These are phyloP conservation scores for Trifolium pratense DNA, from an alignment of 306 rosid genomes.

Conservation along the genomic window DNA sequence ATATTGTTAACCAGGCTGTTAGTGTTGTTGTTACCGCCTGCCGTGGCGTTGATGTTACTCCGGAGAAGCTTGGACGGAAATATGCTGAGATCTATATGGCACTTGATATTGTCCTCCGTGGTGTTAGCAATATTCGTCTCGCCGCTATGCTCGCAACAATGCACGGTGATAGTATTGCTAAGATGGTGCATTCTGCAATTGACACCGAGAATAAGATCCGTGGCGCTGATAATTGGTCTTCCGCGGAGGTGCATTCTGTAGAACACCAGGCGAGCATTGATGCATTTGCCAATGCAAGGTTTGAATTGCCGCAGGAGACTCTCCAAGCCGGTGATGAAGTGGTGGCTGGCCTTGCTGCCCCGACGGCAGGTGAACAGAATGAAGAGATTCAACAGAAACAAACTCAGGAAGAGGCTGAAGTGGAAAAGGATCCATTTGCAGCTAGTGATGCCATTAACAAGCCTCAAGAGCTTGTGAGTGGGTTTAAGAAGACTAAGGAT, in stretches of 20 bases:
- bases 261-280: slow-evolving; percentile 70
- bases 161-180: slow-evolving; percentile 93
- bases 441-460: slow-evolving; percentile 88
- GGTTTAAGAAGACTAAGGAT: slow-evolving; percentile 84
- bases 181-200: slow-evolving; percentile 90
- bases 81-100: slow-evolving; percentile 98
- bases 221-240: slow-evolving; percentile 77
- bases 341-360: slow-evolving; percentile 63
- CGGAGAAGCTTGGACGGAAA: slow-evolving; percentile 84
- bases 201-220: slow-evolving; percentile 88
- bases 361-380: slow-evolving; percentile 53
- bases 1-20: slow-evolving; percentile 93
- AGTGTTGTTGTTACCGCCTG: slow-evolving; percentile 83
- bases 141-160: slow-evolving; percentile 90
- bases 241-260: slow-evolving; percentile 61
- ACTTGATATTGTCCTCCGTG: slow-evolving; percentile 84
- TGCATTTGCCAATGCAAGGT: slow-evolving; percentile 58
- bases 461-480: slow-evolving; percentile 75
- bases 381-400: slow-evolving; percentile 57
- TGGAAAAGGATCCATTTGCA: slow-evolving; percentile 86
- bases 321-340: slow-evolving; percentile 83
- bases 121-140: slow-evolving; percentile 86
- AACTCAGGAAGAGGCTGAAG: slow-evolving; percentile 56
- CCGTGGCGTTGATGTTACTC: slow-evolving; percentile 93
- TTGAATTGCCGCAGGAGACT: slow-evolving; percentile 82